Conservation (phyloP, 73 alveolate genomes). For the Stentor roeselii region DNA sequence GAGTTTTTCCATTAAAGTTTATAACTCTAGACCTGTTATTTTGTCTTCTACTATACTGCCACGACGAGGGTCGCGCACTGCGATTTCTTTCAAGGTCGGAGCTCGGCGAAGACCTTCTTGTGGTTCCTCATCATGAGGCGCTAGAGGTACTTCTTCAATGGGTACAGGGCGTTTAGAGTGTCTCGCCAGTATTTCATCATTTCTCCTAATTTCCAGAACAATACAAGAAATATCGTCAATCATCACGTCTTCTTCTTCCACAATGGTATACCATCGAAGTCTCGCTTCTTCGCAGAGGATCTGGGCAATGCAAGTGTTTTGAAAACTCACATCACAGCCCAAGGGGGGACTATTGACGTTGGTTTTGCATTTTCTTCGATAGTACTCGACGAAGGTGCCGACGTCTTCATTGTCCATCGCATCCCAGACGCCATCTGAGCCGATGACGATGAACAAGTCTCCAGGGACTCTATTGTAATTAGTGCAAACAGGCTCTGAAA, state of each 20-base stretch:
- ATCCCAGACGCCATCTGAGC: constrained; percentile 70
- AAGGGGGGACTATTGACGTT: neutral
- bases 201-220: constrained; percentile 5
- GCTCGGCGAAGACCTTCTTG: constrained; percentile 10
- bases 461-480: constrained; percentile 35
- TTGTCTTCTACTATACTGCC: constrained; percentile 3
- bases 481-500: constrained; percentile 35
- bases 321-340: neutral
- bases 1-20: neutral
- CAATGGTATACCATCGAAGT: constrained; percentile 13
- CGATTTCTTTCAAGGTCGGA: constrained; percentile 17
- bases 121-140: neutral
- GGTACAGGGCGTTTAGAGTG: neutral
- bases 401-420: constrained; percentile 32
- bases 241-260: constrained; percentile 28
- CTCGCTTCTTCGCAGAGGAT: constrained; percentile 23
- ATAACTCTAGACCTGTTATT: neutral
- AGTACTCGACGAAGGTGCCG: neutral
- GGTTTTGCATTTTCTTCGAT: constrained; percentile 12
- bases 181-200: neutral
- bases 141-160: neutral
- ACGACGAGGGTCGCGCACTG: neutral
- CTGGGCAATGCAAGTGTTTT: constrained; percentile 19
- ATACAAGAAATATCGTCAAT: constrained; percentile 33
- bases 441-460: constrained; percentile 79